A percentile compares a stretch with the other conserved stretches of the same genome.
phyloP scores from a whole-genome alignment of 2,329 filamentous ascomycete genomes.

The Alternaria dauci region DNA sequence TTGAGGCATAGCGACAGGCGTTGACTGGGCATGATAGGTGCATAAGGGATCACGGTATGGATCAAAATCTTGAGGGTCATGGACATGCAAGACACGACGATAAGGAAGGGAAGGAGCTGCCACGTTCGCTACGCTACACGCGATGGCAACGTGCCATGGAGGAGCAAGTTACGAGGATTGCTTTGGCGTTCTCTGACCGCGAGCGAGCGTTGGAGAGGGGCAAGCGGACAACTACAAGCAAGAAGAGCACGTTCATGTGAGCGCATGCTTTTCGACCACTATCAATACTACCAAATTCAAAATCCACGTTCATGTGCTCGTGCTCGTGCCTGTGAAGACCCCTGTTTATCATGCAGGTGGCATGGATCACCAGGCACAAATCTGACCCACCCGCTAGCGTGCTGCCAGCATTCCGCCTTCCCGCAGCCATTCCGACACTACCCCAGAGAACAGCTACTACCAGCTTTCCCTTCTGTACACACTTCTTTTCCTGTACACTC shows the following conservation, averaged over 20 bases:
- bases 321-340: neutral
- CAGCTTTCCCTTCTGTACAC: neutral
- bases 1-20: slow-evolving; percentile 51
- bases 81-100: slow-evolving; percentile 3
- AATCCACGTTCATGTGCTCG: neutral
- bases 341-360: slow-evolving; percentile 7
- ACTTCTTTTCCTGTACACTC: neutral
- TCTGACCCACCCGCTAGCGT: slow-evolving; percentile 17
- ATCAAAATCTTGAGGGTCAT: neutral
- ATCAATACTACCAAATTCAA: slow-evolving; percentile 14
- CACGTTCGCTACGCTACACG: slow-evolving; percentile 9
- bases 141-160: slow-evolving; percentile 22
- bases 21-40: slow-evolving; percentile 39
- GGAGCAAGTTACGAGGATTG: slow-evolving; percentile 20
- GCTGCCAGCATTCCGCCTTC: slow-evolving; percentile 17
- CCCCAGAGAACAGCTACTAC: slow-evolving; percentile 13
- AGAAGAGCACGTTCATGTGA: slow-evolving; percentile 16
- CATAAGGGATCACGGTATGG: slow-evolving; percentile 19
- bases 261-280: slow-evolving; percentile 8
- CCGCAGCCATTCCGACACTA: slow-evolving; percentile 18
- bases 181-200: slow-evolving; percentile 23
- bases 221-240: slow-evolving; percentile 14
- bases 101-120: slow-evolving; percentile 2
- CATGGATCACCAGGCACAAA: slow-evolving; percentile 18
- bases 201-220: slow-evolving; percentile 16